Conservation (phyloP, 441 rosid genomes). For the Populus hybrid region DNA sequence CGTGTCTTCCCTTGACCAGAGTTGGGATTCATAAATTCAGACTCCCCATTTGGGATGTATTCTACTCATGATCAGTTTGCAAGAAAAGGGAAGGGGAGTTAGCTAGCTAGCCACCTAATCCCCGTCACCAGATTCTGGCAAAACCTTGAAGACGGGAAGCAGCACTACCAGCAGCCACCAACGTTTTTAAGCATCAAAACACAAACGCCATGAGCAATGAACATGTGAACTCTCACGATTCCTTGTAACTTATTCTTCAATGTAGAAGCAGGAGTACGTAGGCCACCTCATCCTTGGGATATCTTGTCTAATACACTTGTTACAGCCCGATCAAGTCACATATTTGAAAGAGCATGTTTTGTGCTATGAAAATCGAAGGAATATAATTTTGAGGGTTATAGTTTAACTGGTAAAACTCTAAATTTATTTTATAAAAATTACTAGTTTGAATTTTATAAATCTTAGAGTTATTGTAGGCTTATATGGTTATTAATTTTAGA, state of each 20-base stretch:
- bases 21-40: too few species aligned
- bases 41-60: neutral
- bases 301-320: neutral
- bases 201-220: neutral
- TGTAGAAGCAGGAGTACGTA: too few species aligned
- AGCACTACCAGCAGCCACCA: neutral
- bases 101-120: neutral
- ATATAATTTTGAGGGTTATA: accelerated
- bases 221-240: neutral
- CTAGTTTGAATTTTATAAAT: accelerated
- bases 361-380: too few species aligned
- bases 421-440: accelerated
- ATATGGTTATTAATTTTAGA: accelerated
- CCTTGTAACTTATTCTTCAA: neutral
- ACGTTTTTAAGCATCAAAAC: neutral
- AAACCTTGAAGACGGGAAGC: neutral
- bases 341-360: too few species aligned
- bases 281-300: too few species aligned
- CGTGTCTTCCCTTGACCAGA: neutral
- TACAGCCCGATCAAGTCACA: neutral
- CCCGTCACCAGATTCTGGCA: neutral
- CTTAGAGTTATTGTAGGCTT: accelerated
- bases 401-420: accelerated
- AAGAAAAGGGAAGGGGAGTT: neutral
- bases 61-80: neutral